Evolutionary conservation across 1,139 yeast species (phyloP), one percentile per base, ranked within the genome.

Genomic region (Debaryomycetaceae sp.): DNA sequence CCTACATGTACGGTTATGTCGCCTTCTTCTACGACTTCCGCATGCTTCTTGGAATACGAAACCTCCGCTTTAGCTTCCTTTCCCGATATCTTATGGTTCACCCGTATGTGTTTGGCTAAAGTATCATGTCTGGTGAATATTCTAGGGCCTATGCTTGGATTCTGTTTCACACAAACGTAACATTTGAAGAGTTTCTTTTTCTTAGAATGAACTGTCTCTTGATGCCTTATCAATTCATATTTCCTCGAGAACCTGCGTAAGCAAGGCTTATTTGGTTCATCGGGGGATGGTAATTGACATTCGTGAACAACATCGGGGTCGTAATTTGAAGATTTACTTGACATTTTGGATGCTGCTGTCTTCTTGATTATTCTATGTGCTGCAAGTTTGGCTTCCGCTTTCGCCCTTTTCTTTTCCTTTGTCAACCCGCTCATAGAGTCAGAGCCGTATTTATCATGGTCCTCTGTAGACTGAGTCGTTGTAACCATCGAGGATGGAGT

Each of bases 41-140:
- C 79, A 45, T 74, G 73, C 47, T 70, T 72, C 49, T 74, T 74
- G 7, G 77, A 71, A 49, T 67, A 74, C 0, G 78, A 77, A 35
- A 74, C 78, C 50, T 74, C 78, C 0, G 76, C 75, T 50, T 74
- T 80, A 24, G 88, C 89, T 56, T 83, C 87, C 52, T 78, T 78
- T 31, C 86, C 84, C 5, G 80, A 76, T 33, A 86, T 74, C 46
- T 82, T 81, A 66, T 91, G 98, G 68, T 93, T 91, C 31, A 89
- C 93, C 49, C 96, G 76, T 41, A 89, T 84, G 63, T 93, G 99
- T 60, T 97, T 82, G 20, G 96, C 90, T 52, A 93, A 76, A 2
- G 99, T 97, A 65, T 93, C 99, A 63, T 90, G 87, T 52, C 99
- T 80, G 42, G 96, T 87, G 61, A 93, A 93, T 2, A 96, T 89